phyloP scores from a whole-genome alignment of 2,329 filamentous ascomycete species.

The Acrocalymma vagum region DNA sequence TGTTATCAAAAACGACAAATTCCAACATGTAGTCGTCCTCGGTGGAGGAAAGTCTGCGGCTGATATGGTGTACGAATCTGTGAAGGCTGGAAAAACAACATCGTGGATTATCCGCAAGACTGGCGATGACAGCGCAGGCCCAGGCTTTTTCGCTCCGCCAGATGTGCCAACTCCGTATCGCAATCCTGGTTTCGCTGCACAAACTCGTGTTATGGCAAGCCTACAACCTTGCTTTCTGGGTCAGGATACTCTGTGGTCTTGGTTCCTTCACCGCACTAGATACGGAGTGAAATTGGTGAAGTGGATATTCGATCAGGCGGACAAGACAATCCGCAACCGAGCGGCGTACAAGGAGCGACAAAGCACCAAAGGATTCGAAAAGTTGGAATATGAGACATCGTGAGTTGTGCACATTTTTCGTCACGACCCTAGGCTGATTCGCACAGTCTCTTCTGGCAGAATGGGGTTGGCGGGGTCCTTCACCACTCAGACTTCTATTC shows the following conservation, averaged over 20 bases:
- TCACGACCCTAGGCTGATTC: too few species aligned
- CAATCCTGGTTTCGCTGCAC: conserved; percentile 9
- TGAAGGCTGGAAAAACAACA: conserved; percentile 42
- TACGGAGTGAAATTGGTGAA: conserved; percentile 13
- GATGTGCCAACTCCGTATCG: conserved; percentile 12
- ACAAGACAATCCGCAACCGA: conserved; percentile 5
- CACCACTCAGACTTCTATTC: conserved; percentile 35
- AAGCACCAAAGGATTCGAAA: conserved; percentile 23
- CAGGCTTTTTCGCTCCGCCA: conserved; percentile 33
- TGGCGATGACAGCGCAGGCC: conserved; percentile 31
- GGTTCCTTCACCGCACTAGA: conserved; percentile 19
- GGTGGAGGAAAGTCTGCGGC: conserved; percentile 50
- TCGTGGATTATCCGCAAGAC: conserved; percentile 43
- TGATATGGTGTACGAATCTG: conserved; percentile 47
- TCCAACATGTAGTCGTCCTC: conserved; percentile 39
- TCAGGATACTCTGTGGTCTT: conserved; percentile 14
- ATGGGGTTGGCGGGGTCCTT: conserved; percentile 25
- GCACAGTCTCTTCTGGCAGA: conserved; percentile 25
- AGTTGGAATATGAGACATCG: conserved; percentile 22
- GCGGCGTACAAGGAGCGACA: conserved; percentile 21
- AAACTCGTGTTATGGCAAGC: conserved; percentile 13
- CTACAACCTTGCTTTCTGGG: conserved; percentile 16
- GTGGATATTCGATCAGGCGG: conserved; percentile 8
- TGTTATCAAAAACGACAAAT: conserved; percentile 20
- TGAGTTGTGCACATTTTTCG: too few species aligned